These are phyloP conservation scores for Lentinula raphanica DNA, from an alignment of 768 basidiomycete species.

Conservation along the genomic window DNA sequence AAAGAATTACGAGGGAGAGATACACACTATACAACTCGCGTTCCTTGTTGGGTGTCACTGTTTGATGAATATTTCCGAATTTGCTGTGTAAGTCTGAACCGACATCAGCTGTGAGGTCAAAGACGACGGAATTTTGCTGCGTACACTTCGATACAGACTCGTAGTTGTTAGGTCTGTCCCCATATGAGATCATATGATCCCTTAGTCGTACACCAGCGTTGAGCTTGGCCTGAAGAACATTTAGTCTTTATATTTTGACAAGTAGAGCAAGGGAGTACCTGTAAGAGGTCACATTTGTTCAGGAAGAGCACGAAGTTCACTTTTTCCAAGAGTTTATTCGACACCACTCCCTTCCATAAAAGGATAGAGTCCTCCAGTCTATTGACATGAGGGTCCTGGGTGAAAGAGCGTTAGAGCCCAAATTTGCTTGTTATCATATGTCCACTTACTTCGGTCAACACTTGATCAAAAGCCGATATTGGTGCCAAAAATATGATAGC, in stretches of 20 bases:
- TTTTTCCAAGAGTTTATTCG: constrained; percentile 65
- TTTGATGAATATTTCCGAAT: constrained; percentile 66
- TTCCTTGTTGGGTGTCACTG: constrained; percentile 61
- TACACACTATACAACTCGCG: constrained; percentile 68
- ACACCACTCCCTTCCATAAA: constrained; percentile 68
- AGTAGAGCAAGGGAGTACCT: too few relatives aligned
- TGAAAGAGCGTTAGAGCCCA: background rate
- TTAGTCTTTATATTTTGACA: too few relatives aligned
- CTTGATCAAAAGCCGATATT: constrained; percentile 84
- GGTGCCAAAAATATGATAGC: constrained; percentile 87
- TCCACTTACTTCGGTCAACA: constrained; percentile 59
- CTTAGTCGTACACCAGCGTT: constrained; percentile 69
- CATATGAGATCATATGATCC: constrained; percentile 66
- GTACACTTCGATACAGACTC: constrained; percentile 70
- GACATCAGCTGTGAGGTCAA: constrained; percentile 3
- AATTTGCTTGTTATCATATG: constrained; percentile 10
- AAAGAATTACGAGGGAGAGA: background rate
- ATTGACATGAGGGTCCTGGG: constrained; percentile 67
- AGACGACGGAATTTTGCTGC: constrained; percentile 18
- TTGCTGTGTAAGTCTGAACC: constrained; percentile 65
- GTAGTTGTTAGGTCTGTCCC: constrained; percentile 74
- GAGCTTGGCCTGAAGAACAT: constrained; percentile 55
- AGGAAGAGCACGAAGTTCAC: constrained; percentile 80
- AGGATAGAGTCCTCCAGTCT: constrained; percentile 74
- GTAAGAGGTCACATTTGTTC: constrained; percentile 76